Evolutionary conservation across 2,329 filamentous ascomycete species (phyloP).

Genomic region (Massarina eburnea): DNA sequence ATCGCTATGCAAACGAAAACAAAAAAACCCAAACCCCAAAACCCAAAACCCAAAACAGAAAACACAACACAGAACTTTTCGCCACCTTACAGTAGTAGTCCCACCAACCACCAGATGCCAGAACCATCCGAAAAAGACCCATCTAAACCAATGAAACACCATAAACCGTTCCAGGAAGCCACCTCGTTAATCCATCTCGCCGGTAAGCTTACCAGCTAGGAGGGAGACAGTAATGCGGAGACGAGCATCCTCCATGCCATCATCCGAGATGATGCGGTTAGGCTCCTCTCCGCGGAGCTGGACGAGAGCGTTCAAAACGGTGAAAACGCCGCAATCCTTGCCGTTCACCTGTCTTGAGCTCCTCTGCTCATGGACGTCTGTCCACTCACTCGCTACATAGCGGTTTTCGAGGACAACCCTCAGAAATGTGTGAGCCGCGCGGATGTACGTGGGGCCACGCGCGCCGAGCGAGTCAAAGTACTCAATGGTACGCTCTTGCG

Average conservation of each 20-base stretch:
- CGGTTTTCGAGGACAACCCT: conserved; percentile 57
- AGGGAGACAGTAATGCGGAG: conserved; percentile 66
- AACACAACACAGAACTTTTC: no score
- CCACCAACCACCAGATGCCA: background rate
- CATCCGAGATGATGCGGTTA: conserved; percentile 48
- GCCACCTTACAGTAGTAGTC: no score
- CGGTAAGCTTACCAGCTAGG: conserved; percentile 53
- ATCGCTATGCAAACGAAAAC: background rate
- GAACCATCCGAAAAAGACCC: background rate
- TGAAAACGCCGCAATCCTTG: conserved; percentile 77
- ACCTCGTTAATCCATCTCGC: conserved; percentile 24
- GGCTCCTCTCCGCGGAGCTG: conserved; percentile 45
- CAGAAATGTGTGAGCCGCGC: conserved; percentile 35
- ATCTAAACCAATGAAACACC: background rate
- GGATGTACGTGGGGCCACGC: conserved; percentile 37
- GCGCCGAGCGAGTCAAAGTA: conserved; percentile 68
- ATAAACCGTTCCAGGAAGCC: no score
- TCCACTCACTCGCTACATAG: conserved; percentile 64
- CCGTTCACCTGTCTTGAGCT: conserved; percentile 64
- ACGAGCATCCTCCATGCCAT: conserved; percentile 62
- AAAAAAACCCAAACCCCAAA: conserved; percentile 8
- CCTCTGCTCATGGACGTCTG: conserved; percentile 48
- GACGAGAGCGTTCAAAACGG: conserved; percentile 71
- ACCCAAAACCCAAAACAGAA: conserved; percentile 4
- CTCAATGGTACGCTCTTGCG: conserved; percentile 60